phyloP scores from a whole-genome alignment of 768 basidiomycete genomes.

The Pholiota conissans region DNA sequence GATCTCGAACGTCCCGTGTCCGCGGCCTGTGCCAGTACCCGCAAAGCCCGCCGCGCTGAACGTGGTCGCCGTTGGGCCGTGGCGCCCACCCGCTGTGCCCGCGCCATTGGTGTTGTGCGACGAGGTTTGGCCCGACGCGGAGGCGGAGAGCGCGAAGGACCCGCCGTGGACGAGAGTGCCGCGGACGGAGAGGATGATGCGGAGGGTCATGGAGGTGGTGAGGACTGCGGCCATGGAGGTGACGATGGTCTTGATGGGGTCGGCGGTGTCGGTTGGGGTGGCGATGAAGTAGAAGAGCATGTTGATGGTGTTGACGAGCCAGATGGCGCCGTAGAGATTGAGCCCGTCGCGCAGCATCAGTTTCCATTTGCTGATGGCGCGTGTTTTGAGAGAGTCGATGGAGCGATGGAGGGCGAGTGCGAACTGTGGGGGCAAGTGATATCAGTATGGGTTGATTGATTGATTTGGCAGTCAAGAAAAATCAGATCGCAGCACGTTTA shows the following conservation, averaged over 20 bases:
- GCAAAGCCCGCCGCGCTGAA: constrained; percentile 10
- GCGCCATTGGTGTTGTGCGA: constrained; percentile 46
- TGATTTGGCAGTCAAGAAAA: neutral
- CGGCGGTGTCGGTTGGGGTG: constrained; percentile 55
- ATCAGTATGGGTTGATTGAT: too few species aligned
- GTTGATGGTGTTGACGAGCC: constrained; percentile 80
- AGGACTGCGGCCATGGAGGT: constrained; percentile 84
- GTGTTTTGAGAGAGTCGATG: constrained; percentile 53
- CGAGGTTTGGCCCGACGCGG: constrained; percentile 37
- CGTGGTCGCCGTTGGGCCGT: constrained; percentile 31
- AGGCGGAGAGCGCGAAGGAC: constrained; percentile 58
- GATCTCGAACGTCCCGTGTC: constrained; percentile 49
- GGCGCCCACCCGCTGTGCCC: constrained; percentile 30
- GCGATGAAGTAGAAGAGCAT: constrained; percentile 87
- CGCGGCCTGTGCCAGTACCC: neutral
- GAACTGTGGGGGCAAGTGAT: constrained; percentile 36
- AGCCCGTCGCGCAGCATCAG: constrained; percentile 89
- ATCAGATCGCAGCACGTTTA: neutral
- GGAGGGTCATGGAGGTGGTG: constrained; percentile 85
- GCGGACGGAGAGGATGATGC: constrained; percentile 81
- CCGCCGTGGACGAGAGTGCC: constrained; percentile 76
- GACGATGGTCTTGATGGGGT: constrained; percentile 81
- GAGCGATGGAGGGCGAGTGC: constrained; percentile 62
- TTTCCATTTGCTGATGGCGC: constrained; percentile 71
- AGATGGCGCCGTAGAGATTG: constrained; percentile 82